phyloP scores from a whole-genome alignment of 495 filamentous ascomycete species.

The Aspergillus steynii region DNA sequence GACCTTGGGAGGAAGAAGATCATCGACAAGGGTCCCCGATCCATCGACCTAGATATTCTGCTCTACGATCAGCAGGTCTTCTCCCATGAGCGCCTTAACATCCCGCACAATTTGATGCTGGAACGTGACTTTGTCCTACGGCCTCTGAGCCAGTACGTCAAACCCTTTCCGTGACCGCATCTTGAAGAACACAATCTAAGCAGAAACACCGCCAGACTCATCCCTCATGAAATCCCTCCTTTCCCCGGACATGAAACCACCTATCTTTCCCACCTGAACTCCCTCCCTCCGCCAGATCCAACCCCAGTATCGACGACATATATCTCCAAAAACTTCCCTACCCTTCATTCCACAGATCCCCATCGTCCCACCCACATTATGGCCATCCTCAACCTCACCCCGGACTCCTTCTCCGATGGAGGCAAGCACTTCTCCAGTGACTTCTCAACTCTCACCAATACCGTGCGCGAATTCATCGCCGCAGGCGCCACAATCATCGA shows the following conservation, averaged over 20 bases:
- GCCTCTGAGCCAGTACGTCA: conserved; percentile 78
- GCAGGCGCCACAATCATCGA: conserved; percentile 83
- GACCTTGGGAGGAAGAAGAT: conserved; percentile 75
- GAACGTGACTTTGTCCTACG: conserved; percentile 93
- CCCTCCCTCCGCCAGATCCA: conserved; percentile 54
- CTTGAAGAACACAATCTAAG: conserved; percentile 2
- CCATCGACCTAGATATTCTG: conserved; percentile 92
- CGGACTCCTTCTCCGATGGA: conserved; percentile 96
- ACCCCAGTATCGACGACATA: conserved; percentile 68
- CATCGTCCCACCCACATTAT: conserved; percentile 76
- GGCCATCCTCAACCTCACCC: conserved; percentile 94
- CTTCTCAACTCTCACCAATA: conserved; percentile 42
- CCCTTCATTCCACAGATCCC: conserved; percentile 63
- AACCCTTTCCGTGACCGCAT: neutral
- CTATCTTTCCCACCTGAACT: conserved; percentile 58
- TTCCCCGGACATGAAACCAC: conserved; percentile 32
- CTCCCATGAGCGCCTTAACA: conserved; percentile 67
- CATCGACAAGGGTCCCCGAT: conserved; percentile 90
- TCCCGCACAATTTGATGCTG: conserved; percentile 83
- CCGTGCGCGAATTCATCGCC: conserved; percentile 58
- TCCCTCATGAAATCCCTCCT: conserved; percentile 58
- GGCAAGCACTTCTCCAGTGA: conserved; percentile 57
- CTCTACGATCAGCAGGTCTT: conserved; percentile 74
- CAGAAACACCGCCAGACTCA: conserved; percentile 49
- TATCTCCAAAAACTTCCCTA: conserved; percentile 56